Percentiles rank a stretch among this genome's conserved stretches.
Conservation (phyloP, 2,329 filamentous ascomycete genomes). For the Daldinia sp. region DNA sequence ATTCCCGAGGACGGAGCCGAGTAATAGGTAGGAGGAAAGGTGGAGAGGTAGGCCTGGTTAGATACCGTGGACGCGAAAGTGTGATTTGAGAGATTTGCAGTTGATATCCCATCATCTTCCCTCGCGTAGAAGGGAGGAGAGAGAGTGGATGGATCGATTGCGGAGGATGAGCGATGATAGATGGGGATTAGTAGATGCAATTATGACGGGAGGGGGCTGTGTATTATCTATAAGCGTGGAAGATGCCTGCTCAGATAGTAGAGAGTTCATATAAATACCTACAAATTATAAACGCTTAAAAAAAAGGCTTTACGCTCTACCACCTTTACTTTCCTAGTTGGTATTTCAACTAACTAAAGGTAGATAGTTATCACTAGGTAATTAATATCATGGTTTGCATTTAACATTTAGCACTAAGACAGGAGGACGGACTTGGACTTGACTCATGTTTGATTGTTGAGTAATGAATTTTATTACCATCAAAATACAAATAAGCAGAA, state of each 20-base stretch:
- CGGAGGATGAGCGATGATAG: constrained; percentile 1
- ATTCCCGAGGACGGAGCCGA: not conserved
- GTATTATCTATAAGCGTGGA: not conserved
- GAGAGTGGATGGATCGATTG: not conserved
- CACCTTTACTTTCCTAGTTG: not conserved
- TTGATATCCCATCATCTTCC: not conserved
- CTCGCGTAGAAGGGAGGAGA: not conserved
- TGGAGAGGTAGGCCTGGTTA: not conserved
- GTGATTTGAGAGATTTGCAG: not conserved
- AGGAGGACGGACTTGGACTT: not conserved
- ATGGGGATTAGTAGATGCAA: not conserved
- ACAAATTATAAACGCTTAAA: not conserved
- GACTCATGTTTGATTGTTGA: not conserved
- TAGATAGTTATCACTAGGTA: not conserved
- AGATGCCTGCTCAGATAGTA: constrained; percentile 2
- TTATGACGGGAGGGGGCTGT: constrained; percentile 1
- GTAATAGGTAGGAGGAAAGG: not conserved
- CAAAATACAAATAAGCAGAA: constrained; percentile 12
- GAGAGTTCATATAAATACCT: constrained; percentile 2
- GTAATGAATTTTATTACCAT: constrained; percentile 16
- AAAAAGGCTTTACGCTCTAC: not conserved
- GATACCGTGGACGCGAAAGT: not conserved
- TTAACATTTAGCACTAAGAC: not conserved
- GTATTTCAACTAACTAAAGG: not conserved
- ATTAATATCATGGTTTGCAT: not conserved